Conservation (phyloP, 108 stramenopile species). For the Asterionellopsis glacialis region DNA sequence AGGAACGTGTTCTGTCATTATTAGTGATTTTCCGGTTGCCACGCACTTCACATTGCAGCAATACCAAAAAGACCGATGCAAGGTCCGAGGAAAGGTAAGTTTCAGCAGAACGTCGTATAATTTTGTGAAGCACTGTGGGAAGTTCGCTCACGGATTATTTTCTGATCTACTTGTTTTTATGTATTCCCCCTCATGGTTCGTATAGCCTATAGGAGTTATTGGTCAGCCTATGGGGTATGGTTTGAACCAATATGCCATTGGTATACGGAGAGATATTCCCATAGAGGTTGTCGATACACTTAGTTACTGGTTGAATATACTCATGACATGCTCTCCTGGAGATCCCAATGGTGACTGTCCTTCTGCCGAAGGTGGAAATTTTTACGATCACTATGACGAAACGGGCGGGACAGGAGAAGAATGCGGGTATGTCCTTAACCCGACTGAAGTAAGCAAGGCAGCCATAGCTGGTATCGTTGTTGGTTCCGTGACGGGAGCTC, state of each 20-base stretch:
- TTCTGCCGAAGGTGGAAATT: conserved; percentile 5
- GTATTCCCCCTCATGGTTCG: background rate
- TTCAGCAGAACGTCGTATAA: background rate
- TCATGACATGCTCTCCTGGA: conserved; percentile 21
- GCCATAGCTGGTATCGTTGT: conserved; percentile 13
- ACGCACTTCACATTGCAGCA: conserved; percentile 14
- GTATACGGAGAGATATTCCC: conserved; percentile 19
- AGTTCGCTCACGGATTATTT: too few relatives aligned
- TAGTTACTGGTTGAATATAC: conserved; percentile 22
- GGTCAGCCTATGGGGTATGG: conserved; percentile 25
- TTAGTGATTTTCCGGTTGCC: conserved; percentile 21
- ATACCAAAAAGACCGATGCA: conserved; percentile 11
- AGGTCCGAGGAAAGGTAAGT: conserved; percentile 7
- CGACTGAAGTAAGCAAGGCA: background rate
- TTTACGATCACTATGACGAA: conserved; percentile 10
- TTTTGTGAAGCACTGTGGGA: background rate
- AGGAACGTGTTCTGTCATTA: conserved; percentile 16
- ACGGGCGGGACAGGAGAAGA: conserved; percentile 21
- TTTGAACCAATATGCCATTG: conserved; percentile 28
- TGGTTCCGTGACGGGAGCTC: background rate
- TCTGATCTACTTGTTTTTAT: too few relatives aligned
- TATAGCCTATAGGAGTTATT: conserved; percentile 21
- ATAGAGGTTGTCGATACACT: conserved; percentile 11
- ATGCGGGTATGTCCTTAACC: conserved; percentile 29
- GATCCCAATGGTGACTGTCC: conserved; percentile 10